Evolutionary conservation across 768 basidiomycete species (phyloP).

Genomic region (Mrakia frigida): DNA sequence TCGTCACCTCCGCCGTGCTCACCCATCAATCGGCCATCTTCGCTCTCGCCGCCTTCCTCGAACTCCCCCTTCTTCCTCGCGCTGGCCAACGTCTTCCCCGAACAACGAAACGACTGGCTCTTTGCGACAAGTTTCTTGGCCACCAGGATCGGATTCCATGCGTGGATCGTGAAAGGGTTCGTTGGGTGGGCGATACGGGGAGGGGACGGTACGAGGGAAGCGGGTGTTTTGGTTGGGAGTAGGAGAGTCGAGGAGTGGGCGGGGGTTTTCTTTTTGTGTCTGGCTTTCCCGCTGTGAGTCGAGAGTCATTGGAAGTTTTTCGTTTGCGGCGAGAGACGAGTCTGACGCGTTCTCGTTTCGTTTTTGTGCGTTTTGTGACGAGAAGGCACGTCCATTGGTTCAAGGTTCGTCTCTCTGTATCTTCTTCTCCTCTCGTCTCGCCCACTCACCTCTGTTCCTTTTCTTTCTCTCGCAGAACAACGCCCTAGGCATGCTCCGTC

Average conservation of each 20-base stretch:
- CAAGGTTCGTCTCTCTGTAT: slow-evolving; percentile 5
- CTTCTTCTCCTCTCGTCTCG: neutral
- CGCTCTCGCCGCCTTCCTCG: slow-evolving; percentile 17
- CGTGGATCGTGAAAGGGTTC: slow-evolving; percentile 4
- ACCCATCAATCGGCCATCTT: slow-evolving; percentile 8
- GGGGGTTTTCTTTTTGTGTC: neutral
- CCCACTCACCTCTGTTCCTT: neutral
- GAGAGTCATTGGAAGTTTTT: neutral
- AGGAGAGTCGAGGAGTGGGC: neutral
- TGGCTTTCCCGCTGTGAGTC: slow-evolving; percentile 15
- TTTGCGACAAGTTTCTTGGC: neutral
- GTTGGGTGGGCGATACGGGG: neutral
- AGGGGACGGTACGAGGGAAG: neutral
- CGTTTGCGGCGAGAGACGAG: neutral
- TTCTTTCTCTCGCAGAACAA: neutral
- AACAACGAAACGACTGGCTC: slow-evolving; percentile 8
- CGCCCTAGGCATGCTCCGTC: slow-evolving; percentile 3
- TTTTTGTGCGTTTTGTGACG: neutral
- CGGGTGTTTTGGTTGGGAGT: neutral
- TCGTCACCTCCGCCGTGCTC: neutral
- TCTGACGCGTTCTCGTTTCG: neutral
- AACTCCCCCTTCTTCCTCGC: slow-evolving; percentile 28
- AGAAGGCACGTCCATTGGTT: slow-evolving; percentile 27
- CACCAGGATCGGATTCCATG: slow-evolving; percentile 2
- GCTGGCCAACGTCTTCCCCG: neutral